phyloP scores from a whole-genome alignment of 116 monocot species.

The Posidonia oceanica region DNA sequence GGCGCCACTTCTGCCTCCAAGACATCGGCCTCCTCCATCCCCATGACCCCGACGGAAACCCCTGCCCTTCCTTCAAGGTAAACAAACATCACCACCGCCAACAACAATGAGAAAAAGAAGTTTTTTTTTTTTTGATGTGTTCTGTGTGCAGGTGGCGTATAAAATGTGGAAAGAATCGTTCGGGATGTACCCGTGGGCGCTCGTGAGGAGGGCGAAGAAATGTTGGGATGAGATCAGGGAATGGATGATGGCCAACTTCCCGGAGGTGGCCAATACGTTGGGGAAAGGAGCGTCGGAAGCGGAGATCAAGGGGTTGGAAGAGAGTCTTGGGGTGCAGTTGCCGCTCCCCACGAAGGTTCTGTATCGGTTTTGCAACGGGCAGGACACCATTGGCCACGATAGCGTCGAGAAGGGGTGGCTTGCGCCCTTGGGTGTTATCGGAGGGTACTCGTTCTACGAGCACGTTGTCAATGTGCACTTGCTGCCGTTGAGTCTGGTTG shows the following conservation, averaged over 20 bases:
- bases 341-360: conserved; percentile 51
- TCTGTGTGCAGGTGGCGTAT: conserved; percentile 36
- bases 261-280: conserved; percentile 56
- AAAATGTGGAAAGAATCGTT: conserved; percentile 63
- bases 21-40: conserved; percentile 46
- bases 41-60: conserved; percentile 37
- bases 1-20: conserved; percentile 51
- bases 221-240: conserved; percentile 42
- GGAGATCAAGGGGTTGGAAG: conserved; percentile 51
- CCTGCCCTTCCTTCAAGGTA: conserved; percentile 71
- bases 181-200: conserved; percentile 57
- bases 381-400: conserved; percentile 24
- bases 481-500: conserved; percentile 34
- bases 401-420: conserved; percentile 3
- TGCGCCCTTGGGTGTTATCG: conserved; percentile 48
- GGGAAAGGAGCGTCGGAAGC: conserved; percentile 70
- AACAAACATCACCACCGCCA: neutral
- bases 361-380: conserved; percentile 80
- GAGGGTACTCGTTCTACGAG: conserved; percentile 72
- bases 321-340: conserved; percentile 41
- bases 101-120: neutral
- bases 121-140: neutral
- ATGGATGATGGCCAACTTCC: conserved; percentile 72
- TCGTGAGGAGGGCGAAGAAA: conserved; percentile 59
- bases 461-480: conserved; percentile 60